These are phyloP conservation scores for Cytospora paraplurivora DNA, from an alignment of 2,329 filamentous ascomycete genomes.

Conservation along the genomic window DNA sequence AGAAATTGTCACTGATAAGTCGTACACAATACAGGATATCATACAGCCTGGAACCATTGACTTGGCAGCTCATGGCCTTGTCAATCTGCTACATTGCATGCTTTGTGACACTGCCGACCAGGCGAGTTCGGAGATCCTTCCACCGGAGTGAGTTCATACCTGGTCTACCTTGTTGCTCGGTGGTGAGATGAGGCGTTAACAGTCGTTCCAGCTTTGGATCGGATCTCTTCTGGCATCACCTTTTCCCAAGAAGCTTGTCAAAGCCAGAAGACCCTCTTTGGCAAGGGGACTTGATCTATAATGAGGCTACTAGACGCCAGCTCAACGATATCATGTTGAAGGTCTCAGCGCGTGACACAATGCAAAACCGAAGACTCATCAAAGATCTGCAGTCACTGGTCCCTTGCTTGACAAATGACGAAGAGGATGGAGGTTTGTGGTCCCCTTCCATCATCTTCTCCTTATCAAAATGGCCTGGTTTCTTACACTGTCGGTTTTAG, in stretches of 20 bases:
- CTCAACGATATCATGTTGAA: conserved; percentile 56
- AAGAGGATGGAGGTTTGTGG: conserved; percentile 44
- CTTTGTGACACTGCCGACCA: conserved; percentile 32
- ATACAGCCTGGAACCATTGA: conserved; percentile 43
- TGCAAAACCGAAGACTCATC: conserved; percentile 55
- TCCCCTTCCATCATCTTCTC: not conserved
- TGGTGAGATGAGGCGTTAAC: not conserved
- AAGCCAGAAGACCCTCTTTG: conserved; percentile 20
- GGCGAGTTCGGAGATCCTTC: conserved; percentile 25
- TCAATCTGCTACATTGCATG: conserved; percentile 40
- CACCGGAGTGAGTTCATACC: conserved; percentile 26
- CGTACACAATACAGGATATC: conserved; percentile 38
- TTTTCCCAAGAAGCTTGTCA: conserved; percentile 59
- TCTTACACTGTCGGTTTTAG: conserved; percentile 5
- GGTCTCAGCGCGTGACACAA: conserved; percentile 54
- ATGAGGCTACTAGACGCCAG: conserved; percentile 22
- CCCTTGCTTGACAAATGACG: conserved; percentile 43
- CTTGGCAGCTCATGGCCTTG: conserved; percentile 41
- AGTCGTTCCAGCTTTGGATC: conserved; percentile 40
- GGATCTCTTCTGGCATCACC: conserved; percentile 61
- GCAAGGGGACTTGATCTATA: conserved; percentile 22
- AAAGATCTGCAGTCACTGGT: conserved; percentile 52
- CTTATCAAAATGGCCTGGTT: not conserved
- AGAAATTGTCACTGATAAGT: conserved; percentile 24
- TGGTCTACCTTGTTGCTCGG: not conserved